A percentile compares a stretch with the other conserved stretches of the same genome.
These are phyloP conservation scores for Pythium aristosporum DNA, from an alignment of 352 stramenopile species.

Conservation along the genomic window DNA sequence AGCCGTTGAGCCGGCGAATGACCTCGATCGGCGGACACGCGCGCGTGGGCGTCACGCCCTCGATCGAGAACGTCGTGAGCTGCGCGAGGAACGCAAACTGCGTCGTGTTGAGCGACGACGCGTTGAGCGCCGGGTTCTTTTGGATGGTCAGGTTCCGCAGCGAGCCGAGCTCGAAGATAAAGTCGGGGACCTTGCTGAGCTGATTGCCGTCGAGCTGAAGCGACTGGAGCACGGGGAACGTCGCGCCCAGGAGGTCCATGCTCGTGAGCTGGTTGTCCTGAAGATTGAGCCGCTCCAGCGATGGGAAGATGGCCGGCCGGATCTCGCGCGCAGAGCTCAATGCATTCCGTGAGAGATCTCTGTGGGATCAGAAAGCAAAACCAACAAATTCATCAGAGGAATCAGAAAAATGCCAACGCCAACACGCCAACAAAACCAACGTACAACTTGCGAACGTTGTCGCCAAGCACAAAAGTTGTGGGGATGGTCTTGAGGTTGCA, in stretches of 20 bases:
- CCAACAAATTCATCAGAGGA: neutral
- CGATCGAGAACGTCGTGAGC: conserved; percentile 49
- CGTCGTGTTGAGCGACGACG: conserved; percentile 39
- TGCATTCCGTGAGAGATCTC: conserved; percentile 24
- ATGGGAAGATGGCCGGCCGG: conserved; percentile 13
- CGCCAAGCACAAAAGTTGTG: conserved; percentile 42
- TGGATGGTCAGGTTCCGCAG: conserved; percentile 48
- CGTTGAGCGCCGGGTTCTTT: conserved; percentile 51
- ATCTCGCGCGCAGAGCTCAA: conserved; percentile 13
- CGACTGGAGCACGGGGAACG: conserved; percentile 16
- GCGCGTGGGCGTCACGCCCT: conserved; percentile 48
- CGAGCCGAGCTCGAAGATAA: conserved; percentile 55
- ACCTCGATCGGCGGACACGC: conserved; percentile 47
- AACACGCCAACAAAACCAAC: conserved; percentile 20
- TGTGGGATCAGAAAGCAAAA: conserved; percentile 4
- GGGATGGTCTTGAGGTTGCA: conserved; percentile 67
- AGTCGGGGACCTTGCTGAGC: conserved; percentile 38
- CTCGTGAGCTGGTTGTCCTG: conserved; percentile 20
- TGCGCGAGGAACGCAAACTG: conserved; percentile 60
- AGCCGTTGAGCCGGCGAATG: conserved; percentile 44
- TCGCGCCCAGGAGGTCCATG: conserved; percentile 19
- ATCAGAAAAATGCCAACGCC: neutral
- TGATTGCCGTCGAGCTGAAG: conserved; percentile 45
- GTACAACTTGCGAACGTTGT: conserved; percentile 53
- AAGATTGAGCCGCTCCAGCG: conserved; percentile 18